Percentiles rank a stretch among this genome's conserved stretches.
phyloP scores from a whole-genome alignment of 2,329 filamentous ascomycete species.

The Colletotrichum sp. region DNA sequence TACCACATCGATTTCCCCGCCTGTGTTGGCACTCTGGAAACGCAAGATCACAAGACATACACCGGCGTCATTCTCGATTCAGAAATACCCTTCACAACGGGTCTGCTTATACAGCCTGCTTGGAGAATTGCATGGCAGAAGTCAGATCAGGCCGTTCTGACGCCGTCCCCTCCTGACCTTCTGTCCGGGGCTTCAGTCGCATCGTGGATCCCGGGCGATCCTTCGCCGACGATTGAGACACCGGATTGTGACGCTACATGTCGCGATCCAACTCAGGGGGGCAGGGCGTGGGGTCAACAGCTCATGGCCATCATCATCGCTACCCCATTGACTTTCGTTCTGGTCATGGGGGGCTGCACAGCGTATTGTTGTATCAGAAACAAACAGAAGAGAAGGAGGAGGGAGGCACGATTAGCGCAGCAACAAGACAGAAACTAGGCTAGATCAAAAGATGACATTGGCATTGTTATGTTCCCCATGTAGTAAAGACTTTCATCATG shows the following conservation, averaged over 20 bases:
- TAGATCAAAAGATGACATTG: too few species aligned
- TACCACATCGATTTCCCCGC: too few species aligned
- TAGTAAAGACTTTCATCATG: too few species aligned
- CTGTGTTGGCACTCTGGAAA: fast-evolving
- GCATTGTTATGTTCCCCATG: too few species aligned
- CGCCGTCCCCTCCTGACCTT: neutral
- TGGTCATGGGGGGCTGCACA: neutral
- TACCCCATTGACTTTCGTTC: neutral
- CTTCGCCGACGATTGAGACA: neutral
- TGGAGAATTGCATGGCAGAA: neutral
- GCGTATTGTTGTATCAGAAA: neutral
- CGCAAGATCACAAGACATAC: neutral
- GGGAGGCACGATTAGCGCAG: neutral
- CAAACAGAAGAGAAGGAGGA: neutral
- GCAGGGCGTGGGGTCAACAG: neutral
- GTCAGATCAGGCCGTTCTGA: fast-evolving
- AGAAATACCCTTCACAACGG: neutral
- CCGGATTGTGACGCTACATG: neutral
- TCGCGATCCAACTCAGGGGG: neutral
- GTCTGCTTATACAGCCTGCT: neutral
- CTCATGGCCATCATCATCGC: neutral
- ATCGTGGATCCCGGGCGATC: neutral
- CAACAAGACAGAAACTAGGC: too few species aligned
- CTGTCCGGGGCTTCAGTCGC: neutral
- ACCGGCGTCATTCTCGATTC: neutral